A percentile compares a stretch with the other conserved stretches of the same genome.
Evolutionary conservation across 2,329 filamentous ascomycete genomes (phyloP).

Genomic region (Aspergillus novoparasiticus): DNA sequence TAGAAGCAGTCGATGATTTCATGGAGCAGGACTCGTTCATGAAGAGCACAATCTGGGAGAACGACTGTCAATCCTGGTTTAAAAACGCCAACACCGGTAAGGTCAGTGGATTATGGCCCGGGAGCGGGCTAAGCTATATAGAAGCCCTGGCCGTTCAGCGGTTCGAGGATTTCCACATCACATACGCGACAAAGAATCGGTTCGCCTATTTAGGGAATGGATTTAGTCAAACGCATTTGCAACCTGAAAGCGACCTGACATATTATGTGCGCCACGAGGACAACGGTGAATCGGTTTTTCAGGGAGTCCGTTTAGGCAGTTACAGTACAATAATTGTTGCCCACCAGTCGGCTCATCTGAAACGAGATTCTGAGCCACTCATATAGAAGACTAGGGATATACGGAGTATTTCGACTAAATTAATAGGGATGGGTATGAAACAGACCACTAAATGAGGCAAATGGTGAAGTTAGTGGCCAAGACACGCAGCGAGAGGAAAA

Average conservation of each 20-base stretch:
- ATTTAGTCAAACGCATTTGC: conserved; percentile 15
- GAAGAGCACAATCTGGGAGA: neutral
- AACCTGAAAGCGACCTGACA: conserved; percentile 9
- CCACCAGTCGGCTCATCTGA: neutral
- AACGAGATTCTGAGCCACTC: neutral
- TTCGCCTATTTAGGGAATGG: conserved; percentile 26
- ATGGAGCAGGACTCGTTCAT: neutral
- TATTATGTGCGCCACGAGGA: conserved; percentile 27
- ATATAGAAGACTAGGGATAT: neutral
- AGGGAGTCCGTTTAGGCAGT: neutral
- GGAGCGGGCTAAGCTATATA: neutral
- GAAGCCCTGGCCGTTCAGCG: neutral
- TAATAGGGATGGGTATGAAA: conserved; percentile 1
- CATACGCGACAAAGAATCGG: neutral
- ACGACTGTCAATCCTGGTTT: neutral
- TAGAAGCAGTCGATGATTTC: neutral
- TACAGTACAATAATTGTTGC: neutral
- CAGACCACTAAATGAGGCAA: neutral
- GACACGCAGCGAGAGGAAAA: neutral
- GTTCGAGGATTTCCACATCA: neutral
- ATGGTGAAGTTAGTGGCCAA: neutral
- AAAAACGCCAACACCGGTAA: neutral
- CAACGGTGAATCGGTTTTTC: neutral
- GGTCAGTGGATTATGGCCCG: neutral
- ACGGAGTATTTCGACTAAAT: neutral